A percentile compares a stretch with the other conserved stretches of the same genome.
Conservation (phyloP, 345 rosid species). For the Hibiscus trionum region DNA sequence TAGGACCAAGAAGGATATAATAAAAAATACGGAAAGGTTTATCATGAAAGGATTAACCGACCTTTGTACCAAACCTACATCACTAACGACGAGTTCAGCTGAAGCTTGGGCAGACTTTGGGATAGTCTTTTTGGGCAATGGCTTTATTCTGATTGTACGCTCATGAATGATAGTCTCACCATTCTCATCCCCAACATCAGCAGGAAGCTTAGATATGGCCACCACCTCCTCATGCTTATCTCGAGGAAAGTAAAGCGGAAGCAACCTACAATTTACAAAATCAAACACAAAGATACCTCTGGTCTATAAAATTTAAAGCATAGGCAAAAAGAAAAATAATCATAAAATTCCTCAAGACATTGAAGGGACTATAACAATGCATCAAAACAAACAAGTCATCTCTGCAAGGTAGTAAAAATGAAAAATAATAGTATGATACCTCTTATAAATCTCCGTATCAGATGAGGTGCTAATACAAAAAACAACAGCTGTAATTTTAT, state of each 20-base stretch:
- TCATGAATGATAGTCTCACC: conserved; percentile 93
- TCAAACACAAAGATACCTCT: background rate
- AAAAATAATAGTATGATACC: conserved; percentile 31
- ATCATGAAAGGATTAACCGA: conserved; percentile 23
- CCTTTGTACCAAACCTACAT: conserved; percentile 83
- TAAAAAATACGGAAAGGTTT: background rate
- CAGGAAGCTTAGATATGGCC: conserved; percentile 85
- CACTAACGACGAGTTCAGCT: conserved; percentile 51
- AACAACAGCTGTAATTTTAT: conserved; percentile 70
- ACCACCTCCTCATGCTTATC: conserved; percentile 85
- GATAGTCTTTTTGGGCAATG: conserved; percentile 66
- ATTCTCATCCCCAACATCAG: conserved; percentile 97
- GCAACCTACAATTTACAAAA: conserved; percentile 50
- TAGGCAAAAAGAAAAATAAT: background rate
- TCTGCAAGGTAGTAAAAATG: conserved; percentile 1
- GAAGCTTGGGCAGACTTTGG: conserved; percentile 50
- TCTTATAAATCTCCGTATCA: conserved; percentile 90
- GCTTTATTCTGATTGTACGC: conserved; percentile 91
- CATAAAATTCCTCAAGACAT: background rate
- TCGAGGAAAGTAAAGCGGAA: conserved; percentile 95
- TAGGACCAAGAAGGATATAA: background rate
- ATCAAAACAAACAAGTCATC: conserved; percentile 2
- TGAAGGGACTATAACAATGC: background rate
- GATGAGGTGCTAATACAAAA: conserved; percentile 71
- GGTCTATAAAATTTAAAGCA: background rate